phyloP scores from a whole-genome alignment of 2,329 filamentous ascomycete genomes.

The Fusarium sp. region DNA sequence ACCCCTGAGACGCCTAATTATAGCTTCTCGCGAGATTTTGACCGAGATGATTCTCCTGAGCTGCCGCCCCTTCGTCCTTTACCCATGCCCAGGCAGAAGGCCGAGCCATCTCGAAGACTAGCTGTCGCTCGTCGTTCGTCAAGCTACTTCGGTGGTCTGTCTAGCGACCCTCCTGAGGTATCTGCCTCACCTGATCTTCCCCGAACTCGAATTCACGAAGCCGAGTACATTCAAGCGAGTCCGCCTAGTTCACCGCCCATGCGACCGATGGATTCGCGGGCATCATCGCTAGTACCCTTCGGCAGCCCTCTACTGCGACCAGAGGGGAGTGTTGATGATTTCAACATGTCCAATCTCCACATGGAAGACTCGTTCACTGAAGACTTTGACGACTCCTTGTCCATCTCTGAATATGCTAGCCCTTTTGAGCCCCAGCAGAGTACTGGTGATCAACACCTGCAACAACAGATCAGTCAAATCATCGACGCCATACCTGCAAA shows the following conservation, averaged over 20 bases:
- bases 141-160: conserved; percentile 52
- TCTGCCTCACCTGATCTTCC: conserved; percentile 54
- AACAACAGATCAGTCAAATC: conserved; percentile 82
- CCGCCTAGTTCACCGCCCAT: conserved; percentile 60
- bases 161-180: conserved; percentile 55
- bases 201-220: conserved; percentile 45
- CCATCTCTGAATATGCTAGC: conserved; percentile 44
- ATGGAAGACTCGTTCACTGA: conserved; percentile 57
- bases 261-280: conserved; percentile 24
- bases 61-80: conserved; percentile 50
- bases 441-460: conserved; percentile 72
- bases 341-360: conserved; percentile 52
- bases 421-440: conserved; percentile 46
- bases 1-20: conserved; percentile 37
- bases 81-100: conserved; percentile 42
- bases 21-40: conserved; percentile 29
- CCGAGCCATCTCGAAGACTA: conserved; percentile 50
- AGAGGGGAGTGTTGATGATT: conserved; percentile 53
- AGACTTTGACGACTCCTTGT: conserved; percentile 56
- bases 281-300: conserved; percentile 53
- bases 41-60: conserved; percentile 47
- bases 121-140: conserved; percentile 51
- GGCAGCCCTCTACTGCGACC: conserved; percentile 58
- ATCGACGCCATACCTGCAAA: conserved; percentile 79
- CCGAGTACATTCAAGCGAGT: conserved; percentile 53